phyloP scores from a whole-genome alignment of 1,139 yeast genomes.

The Pichiaceae sp. region DNA sequence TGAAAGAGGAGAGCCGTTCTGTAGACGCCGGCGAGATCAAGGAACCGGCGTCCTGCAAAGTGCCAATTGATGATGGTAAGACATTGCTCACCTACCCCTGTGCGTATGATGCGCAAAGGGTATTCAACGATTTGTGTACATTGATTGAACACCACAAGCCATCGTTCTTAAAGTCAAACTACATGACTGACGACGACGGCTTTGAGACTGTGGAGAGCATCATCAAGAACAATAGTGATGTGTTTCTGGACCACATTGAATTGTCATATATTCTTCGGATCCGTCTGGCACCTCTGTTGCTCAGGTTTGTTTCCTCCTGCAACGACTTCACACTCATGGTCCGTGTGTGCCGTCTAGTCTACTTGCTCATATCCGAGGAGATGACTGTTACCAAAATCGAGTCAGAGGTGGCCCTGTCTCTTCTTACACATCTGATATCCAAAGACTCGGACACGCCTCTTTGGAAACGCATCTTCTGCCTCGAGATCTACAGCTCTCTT shows the following conservation, averaged over 20 bases:
- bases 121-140: slow-evolving; percentile 65
- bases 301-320: slow-evolving; percentile 56
- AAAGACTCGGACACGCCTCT: slow-evolving; percentile 37
- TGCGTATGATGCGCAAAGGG: slow-evolving; percentile 61
- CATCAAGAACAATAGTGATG: slow-evolving; percentile 40
- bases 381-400: slow-evolving; percentile 60
- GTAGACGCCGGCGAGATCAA: slow-evolving; percentile 1
- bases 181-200: slow-evolving; percentile 59
- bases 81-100: slow-evolving; percentile 37
- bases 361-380: slow-evolving; percentile 52
- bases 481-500: slow-evolving; percentile 62
- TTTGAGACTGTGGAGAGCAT: slow-evolving; percentile 75
- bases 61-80: slow-evolving; percentile 36
- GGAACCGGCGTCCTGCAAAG: slow-evolving; percentile 13
- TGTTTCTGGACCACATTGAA: slow-evolving; percentile 56
- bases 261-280: slow-evolving; percentile 57
- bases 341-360: slow-evolving; percentile 65
- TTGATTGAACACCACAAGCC: slow-evolving; percentile 56
- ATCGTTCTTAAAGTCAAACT: slow-evolving; percentile 39
- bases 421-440: slow-evolving; percentile 58
- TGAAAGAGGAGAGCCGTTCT: slow-evolving; percentile 30
- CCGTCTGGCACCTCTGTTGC: slow-evolving; percentile 64
- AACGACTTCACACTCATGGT: slow-evolving; percentile 61
- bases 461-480: slow-evolving; percentile 69
- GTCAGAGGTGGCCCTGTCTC: slow-evolving; percentile 69